Base-by-base conservation (phyloP, 73 alveolate species). In the Blepharisma stoltei region DNA sequence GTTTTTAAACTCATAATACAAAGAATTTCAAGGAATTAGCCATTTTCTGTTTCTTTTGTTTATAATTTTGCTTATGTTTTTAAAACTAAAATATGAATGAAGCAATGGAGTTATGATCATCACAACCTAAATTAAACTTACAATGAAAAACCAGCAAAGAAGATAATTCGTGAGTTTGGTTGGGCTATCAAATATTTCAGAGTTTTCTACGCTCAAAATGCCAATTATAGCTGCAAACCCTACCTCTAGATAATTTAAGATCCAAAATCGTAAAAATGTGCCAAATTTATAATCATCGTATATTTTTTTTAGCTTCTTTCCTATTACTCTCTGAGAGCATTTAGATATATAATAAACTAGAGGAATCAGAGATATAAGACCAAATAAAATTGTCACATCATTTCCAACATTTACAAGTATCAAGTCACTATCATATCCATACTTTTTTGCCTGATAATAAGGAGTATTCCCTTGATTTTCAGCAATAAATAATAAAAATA, bases 181-280 rank as follows among this genome's bases (percentile, higher is more conserved):
- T n/a, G n/a, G n/a, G n/a, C n/a, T n/a, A n/a, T n/a, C n/a, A n/a
- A n/a, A n/a, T n/a, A n/a, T n/a, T n/a, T n/a, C n/a, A n/a, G n/a
- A n/a, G n/a, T n/a, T n/a, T n/a, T n/a, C n/a, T n/a, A n/a, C n/a
- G n/a, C n/a, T n/a, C n/a, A n/a, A n/a, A n/a, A n/a, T 32, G 41
- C 41, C 41, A 32, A 32, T 32, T 32, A 32, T 32, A 3, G 41
- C 41, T 32, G 41, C 41, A 32, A 60, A 20, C 5, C 73, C 73
- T 14, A 60, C 23, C 2, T 60, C 73, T 18, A 60, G 46, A 25
- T 18, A 60, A 60, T n/a, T 25, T 60, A 14, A 38, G 37, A 60
- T 60, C 73, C 73, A 60, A 60, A 60, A 60, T 14, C 73, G 73
- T 8, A 60, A 9, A 60, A 60, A 60, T 14, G 23, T 9, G 5